phyloP scores from a whole-genome alignment of 345 rosid genomes.

The Raphanus sativus region DNA sequence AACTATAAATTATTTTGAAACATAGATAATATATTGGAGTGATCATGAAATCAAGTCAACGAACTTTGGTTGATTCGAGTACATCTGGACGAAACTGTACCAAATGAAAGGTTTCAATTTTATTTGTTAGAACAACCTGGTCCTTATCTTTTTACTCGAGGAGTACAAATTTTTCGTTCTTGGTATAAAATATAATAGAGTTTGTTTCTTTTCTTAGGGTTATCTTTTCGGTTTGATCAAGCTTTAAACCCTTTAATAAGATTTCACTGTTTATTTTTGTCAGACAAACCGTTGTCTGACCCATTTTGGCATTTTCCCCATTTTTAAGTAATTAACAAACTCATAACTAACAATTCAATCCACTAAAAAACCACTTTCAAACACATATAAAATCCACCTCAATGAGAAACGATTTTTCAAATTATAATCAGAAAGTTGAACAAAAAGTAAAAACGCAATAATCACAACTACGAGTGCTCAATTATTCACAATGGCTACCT shows the following conservation, averaged over 20 bases:
- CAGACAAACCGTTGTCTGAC: neutral
- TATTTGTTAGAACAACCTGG: neutral
- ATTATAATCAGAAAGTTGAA: neutral
- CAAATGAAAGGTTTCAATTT: neutral
- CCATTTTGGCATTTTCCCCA: neutral
- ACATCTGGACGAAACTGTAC: neutral
- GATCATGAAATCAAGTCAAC: neutral
- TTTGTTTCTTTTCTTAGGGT: neutral
- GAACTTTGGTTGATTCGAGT: neutral
- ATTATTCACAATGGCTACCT: neutral
- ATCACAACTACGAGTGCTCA: neutral
- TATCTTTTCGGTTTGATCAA: conserved; percentile 1
- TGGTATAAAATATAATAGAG: neutral
- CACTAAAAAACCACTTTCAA: neutral
- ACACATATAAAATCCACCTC: neutral
- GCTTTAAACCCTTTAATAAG: conserved; percentile 3
- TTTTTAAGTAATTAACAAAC: neutral
- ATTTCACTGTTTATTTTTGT: neutral
- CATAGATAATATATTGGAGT: neutral
- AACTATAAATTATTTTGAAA: too few species aligned
- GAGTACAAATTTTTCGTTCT: neutral
- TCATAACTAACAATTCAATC: neutral
- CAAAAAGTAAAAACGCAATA: too few species aligned
- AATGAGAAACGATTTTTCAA: neutral
- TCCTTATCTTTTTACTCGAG: neutral